Evolutionary conservation across 1,139 yeast genomes (phyloP).

Genomic region (Debaryomyces robertsiae): DNA sequence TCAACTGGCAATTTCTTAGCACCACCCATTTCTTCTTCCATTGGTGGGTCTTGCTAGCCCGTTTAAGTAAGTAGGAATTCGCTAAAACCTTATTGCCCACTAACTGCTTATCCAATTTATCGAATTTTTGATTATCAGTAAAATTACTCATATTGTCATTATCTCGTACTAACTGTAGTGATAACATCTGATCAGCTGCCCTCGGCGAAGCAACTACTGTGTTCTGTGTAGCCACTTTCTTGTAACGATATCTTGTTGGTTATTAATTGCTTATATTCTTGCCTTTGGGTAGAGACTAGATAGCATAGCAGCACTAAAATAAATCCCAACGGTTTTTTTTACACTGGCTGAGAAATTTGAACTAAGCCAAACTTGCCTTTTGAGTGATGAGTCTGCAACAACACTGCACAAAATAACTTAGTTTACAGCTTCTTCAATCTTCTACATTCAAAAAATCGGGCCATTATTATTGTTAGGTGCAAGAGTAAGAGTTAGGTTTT

Average conservation of each 20-base stretch:
- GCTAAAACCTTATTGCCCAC: constrained; percentile 17
- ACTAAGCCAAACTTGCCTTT: too few species aligned
- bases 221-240: not conserved
- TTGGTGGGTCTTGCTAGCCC: constrained; percentile 27
- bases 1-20: constrained; percentile 54
- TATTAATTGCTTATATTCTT: too few species aligned
- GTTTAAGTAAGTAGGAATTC: constrained; percentile 24
- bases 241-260: too few species aligned
- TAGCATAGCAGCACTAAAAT: too few species aligned
- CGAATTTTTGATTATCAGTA: too few species aligned
- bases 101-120: constrained; percentile 6
- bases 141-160: not conserved
- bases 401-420: too few species aligned
- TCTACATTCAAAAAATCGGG: too few species aligned
- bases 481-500: too few species aligned
- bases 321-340: not conserved
- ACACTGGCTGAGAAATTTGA: not conserved
- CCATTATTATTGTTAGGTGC: too few species aligned
- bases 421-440: too few species aligned
- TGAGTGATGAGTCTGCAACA: too few species aligned
- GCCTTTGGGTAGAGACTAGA: too few species aligned
- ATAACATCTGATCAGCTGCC: not conserved
- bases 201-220: not conserved
- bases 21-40: constrained; percentile 65
- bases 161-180: not conserved